Base-by-base conservation (phyloP, 345 rosid species). In the Mallotus nudiflorus region DNA sequence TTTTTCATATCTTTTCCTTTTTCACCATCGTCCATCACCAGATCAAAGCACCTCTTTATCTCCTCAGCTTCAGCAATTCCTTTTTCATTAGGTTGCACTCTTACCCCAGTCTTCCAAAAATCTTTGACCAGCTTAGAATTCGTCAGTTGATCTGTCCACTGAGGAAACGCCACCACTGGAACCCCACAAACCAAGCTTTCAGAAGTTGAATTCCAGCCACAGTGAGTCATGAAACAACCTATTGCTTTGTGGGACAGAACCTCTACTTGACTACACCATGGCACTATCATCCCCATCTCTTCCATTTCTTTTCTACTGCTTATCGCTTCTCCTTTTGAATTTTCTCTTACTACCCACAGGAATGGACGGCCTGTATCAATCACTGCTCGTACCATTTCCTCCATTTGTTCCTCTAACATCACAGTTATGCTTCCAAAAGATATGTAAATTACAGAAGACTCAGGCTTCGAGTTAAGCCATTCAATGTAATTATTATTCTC, bases 171-270 rank as follows among this genome's bases (percentile, higher is more conserved):
- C 70, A 89, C 92, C 29, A 82, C 76, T 0, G 89, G 90, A 52
- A 85, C 82, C 33, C 93, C 91, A 0, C 45, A 60, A 0, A 66
- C 85, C 48, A 91, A 62, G 66, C 87, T 84, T 79, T 91, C 95
- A 20, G 86, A 0, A 1, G 89, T 86, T 3, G 97, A 86, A 79
- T 84, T 91, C 95, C 97, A 91, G 15, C 94, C 94, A n/a, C 94
- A 87, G 70, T 91, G 93, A 1, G 84, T 77, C 58, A 91, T 62
- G 31, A 85, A 91, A 67, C 93, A 91, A 2, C 93, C 91, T 0
- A 86, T 27, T 8, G 93, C 75, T 0, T 69, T 75, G 27, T 88
- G 88, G 1, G 85, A 85, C 60, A 91, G 66, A n/a, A 89, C 90
- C 68, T 80, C 81, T 58, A 83, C 75, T 78, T 91, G 96, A 9